phyloP scores from a whole-genome alignment of 2,329 filamentous ascomycete species.

The Pseudogymnoascus sp. region DNA sequence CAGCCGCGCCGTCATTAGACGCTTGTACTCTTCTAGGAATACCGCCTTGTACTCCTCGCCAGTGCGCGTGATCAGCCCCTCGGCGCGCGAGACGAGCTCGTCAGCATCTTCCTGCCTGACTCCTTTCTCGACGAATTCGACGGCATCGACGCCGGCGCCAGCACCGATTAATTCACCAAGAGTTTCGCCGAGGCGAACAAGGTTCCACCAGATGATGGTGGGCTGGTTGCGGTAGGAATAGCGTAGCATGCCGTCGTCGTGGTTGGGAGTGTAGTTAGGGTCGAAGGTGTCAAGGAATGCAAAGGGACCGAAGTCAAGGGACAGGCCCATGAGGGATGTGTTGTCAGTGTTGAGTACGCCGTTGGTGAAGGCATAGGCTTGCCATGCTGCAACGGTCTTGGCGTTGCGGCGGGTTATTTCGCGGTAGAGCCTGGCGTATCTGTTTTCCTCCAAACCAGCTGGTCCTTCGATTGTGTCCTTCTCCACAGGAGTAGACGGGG shows the following conservation, averaged over 20 bases:
- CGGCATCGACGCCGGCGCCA: constrained; percentile 62
- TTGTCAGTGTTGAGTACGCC: constrained; percentile 98
- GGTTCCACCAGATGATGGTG: constrained; percentile 97
- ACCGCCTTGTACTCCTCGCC: constrained; percentile 84
- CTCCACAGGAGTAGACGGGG: constrained; percentile 38
- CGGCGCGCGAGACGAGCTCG: constrained; percentile 68
- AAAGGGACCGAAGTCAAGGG: constrained; percentile 92
- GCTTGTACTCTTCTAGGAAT: constrained; percentile 84
- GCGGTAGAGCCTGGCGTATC: constrained; percentile 78
- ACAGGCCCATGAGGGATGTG: constrained; percentile 81
- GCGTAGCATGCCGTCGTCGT: constrained; percentile 79
- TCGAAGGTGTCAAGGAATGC: constrained; percentile 98
- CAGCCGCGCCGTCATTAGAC: constrained; percentile 69
- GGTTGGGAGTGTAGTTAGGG: constrained; percentile 88
- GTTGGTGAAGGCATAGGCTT: constrained; percentile 99
- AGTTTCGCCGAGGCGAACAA: constrained; percentile 82
- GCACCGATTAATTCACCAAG: constrained; percentile 82
- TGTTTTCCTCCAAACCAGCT: constrained; percentile 64
- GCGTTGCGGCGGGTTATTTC: constrained; percentile 83
- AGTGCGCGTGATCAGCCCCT: constrained; percentile 69
- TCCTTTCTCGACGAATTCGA: constrained; percentile 63
- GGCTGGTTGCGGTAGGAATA: constrained; percentile 94
- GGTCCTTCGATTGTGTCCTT: constrained; percentile 58
- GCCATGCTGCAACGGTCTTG: constrained; percentile 82
- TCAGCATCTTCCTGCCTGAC: constrained; percentile 60